Evolutionary conservation across 2,329 filamentous ascomycete species (phyloP).

Genomic region (Fusarium stilboides): DNA sequence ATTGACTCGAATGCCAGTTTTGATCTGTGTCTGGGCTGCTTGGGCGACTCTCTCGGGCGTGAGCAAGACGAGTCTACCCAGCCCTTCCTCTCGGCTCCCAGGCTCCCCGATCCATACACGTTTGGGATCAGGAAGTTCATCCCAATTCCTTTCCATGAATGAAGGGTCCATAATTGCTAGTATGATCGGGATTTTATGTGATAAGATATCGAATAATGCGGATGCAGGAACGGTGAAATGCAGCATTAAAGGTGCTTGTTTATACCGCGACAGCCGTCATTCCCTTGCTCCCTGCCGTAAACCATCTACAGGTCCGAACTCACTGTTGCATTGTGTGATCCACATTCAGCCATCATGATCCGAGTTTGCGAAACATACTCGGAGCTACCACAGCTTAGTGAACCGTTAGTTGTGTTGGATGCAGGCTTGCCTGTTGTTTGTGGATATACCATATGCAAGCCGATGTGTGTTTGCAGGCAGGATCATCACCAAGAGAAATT

Average conservation of each 20-base stretch:
- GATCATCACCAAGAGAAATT: too few species aligned
- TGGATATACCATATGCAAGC: too few species aligned
- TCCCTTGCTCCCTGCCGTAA: neutral
- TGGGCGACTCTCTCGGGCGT: slow-evolving; percentile 66
- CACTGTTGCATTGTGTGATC: neutral
- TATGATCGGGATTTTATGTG: too few species aligned
- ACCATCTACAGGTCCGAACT: too few species aligned
- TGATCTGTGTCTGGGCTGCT: slow-evolving; percentile 65
- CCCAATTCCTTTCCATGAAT: slow-evolving; percentile 38
- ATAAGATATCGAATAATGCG: neutral
- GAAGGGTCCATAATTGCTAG: slow-evolving; percentile 26
- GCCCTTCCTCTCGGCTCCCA: slow-evolving; percentile 65
- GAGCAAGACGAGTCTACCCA: slow-evolving; percentile 66
- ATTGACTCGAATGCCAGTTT: slow-evolving; percentile 65
- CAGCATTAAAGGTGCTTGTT: neutral
- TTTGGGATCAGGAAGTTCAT: slow-evolving; percentile 61
- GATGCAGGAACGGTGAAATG: neutral
- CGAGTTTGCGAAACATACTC: too few species aligned
- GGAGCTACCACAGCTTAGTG: too few species aligned
- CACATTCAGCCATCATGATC: too few species aligned
- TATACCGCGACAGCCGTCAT: slow-evolving; percentile 11
- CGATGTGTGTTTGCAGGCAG: too few species aligned
- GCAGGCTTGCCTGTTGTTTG: too few species aligned
- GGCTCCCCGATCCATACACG: slow-evolving; percentile 64
- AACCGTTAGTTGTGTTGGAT: too few species aligned